A percentile compares a stretch with the other conserved stretches of the same genome.
Conservation (phyloP, 176 grass and related monocot species). For the Neostapfia colusana region DNA sequence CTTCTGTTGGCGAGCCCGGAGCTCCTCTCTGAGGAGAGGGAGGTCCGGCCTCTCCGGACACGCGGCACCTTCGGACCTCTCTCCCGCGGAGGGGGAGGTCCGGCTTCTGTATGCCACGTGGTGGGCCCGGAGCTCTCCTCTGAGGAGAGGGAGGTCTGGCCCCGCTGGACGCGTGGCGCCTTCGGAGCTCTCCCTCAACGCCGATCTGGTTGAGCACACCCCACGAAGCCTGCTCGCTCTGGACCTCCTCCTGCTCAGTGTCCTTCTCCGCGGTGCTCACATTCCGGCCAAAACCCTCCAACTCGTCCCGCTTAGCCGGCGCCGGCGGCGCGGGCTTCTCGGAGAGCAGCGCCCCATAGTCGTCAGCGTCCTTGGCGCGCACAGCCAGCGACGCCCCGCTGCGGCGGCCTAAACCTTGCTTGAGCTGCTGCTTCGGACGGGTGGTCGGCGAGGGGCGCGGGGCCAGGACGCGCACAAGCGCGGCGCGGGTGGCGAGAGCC, state of each 20-base stretch:
- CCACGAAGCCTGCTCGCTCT: constrained; percentile 31
- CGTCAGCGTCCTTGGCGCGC: constrained; percentile 42
- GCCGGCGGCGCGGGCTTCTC: constrained; percentile 33
- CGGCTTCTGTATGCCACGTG: too few species aligned
- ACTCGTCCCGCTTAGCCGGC: constrained; percentile 28
- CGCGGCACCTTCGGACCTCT: too few species aligned
- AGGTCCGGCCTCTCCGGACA: too few species aligned
- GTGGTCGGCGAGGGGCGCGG: neutral
- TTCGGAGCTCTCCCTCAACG: too few species aligned
- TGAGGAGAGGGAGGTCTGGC: too few species aligned
- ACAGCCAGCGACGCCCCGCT: constrained; percentile 18
- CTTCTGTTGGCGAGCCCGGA: too few species aligned
- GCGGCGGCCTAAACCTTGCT: constrained; percentile 34
- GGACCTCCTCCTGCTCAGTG: neutral
- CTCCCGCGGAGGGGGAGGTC: too few species aligned
- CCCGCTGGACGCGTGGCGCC: too few species aligned
- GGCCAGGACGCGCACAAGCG: constrained; percentile 42
- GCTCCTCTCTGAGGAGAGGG: too few species aligned
- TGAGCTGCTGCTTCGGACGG: constrained; percentile 12
- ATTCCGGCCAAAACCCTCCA: constrained; percentile 34
- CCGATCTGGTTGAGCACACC: constrained; percentile 42
- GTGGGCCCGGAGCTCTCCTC: too few species aligned
- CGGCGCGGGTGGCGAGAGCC: constrained; percentile 6
- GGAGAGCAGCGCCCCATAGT: constrained; percentile 12
- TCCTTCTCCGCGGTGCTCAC: neutral